phyloP scores from a whole-genome alignment of 2,329 filamentous ascomycete species.

The Fusarium hostae region DNA sequence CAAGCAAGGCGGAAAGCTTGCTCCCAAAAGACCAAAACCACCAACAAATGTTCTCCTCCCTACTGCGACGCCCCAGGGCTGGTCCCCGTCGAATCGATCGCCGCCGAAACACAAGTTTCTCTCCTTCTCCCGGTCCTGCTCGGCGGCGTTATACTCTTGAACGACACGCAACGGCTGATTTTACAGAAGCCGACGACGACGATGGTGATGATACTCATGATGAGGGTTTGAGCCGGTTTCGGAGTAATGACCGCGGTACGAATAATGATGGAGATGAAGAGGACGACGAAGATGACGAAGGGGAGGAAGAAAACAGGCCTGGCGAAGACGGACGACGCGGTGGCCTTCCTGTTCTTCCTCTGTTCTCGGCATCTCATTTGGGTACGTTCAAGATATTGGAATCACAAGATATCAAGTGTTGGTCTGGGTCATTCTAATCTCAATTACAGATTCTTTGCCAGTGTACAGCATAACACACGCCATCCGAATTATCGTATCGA shows the following conservation, averaged over 20 bases:
- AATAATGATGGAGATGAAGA: constrained; percentile 60
- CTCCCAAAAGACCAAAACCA: constrained; percentile 18
- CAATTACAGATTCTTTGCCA: constrained; percentile 78
- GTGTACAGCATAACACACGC: constrained; percentile 92
- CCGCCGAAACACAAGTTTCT: constrained; percentile 44
- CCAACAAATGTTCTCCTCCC: constrained; percentile 52
- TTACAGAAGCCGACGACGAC: constrained; percentile 71
- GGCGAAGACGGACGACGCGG: constrained; percentile 46
- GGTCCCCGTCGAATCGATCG: constrained; percentile 49
- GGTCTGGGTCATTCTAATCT: constrained; percentile 10
- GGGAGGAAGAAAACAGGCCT: constrained; percentile 56
- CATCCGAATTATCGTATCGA: constrained; percentile 84
- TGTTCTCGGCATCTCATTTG: constrained; percentile 83
- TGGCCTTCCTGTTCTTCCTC: constrained; percentile 67
- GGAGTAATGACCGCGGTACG: constrained; percentile 38
- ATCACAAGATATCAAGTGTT: neutral
- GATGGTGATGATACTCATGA: constrained; percentile 56
- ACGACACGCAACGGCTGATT: constrained; percentile 70
- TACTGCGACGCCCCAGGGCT: constrained; percentile 49
- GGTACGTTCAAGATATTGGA: constrained; percentile 58
- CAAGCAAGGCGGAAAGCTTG: constrained; percentile 44
- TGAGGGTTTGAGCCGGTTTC: constrained; percentile 45
- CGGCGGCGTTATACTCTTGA: constrained; percentile 45
- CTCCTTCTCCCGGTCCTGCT: constrained; percentile 47
- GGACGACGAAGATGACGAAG: constrained; percentile 56